These are phyloP conservation scores for Lasiosphaeriaceae sp. DNA, from an alignment of 495 filamentous ascomycete genomes.

Conservation along the genomic window DNA sequence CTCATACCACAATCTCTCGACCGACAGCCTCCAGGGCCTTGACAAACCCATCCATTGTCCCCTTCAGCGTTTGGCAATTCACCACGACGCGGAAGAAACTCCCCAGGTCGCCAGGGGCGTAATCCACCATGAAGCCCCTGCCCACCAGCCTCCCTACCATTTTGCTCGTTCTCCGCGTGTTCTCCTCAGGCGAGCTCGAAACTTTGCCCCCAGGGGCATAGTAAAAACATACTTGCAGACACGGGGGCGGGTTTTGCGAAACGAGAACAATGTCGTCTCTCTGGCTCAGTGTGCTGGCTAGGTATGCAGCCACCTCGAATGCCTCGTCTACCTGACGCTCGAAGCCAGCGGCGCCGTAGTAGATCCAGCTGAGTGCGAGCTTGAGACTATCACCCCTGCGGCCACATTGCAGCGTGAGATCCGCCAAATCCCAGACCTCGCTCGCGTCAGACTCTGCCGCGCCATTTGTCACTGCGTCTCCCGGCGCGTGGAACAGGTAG, in stretches of 20 bases:
- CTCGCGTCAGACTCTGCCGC: constrained; percentile 9
- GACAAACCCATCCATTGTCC: constrained; percentile 74
- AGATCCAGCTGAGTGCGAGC: constrained; percentile 80
- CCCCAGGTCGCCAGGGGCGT: constrained; percentile 73
- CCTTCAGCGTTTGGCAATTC: constrained; percentile 65
- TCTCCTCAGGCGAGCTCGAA: constrained; percentile 50
- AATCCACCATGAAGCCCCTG: constrained; percentile 92
- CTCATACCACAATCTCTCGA: constrained; percentile 35
- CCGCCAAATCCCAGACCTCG: constrained; percentile 81
- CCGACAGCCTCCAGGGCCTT: constrained; percentile 67
- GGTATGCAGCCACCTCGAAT: constrained; percentile 61
- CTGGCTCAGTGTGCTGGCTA: constrained; percentile 53
- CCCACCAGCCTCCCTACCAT: constrained; percentile 62
- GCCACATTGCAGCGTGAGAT: constrained; percentile 89
- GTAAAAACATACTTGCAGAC: constrained; percentile 94
- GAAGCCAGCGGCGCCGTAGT: constrained; percentile 66
- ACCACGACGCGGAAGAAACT: constrained; percentile 88
- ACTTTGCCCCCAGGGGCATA: constrained; percentile 60
- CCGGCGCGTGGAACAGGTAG: constrained; percentile 74
- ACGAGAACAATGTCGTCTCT: constrained; percentile 64
- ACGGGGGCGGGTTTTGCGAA: constrained; percentile 73
- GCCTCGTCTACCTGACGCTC: constrained; percentile 62
- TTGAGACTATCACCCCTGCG: constrained; percentile 82
- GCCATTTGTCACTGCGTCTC: constrained; percentile 6
- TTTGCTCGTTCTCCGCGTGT: constrained; percentile 63